Percentiles rank a stretch among this genome's conserved stretches.
Evolutionary conservation across 1,139 yeast species (phyloP).

Genomic region (Taiozyma onychis): DNA sequence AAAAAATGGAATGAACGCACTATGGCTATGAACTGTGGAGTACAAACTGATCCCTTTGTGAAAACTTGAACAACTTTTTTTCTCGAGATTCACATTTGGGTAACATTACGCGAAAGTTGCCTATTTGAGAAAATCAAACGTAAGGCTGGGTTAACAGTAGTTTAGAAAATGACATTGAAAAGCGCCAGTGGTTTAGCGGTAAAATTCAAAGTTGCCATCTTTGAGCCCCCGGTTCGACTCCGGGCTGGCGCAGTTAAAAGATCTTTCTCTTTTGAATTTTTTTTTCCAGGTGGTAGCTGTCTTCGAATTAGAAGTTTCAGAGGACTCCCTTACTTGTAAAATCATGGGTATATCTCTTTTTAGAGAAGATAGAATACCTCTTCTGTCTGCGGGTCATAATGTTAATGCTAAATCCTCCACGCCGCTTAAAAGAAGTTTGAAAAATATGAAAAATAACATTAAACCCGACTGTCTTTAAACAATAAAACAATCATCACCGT

Average conservation of each 20-base stretch:
- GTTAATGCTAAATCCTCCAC: too few species aligned
- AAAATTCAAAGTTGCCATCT: constrained; percentile 49
- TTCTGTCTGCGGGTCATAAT: too few species aligned
- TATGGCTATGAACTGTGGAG: not conserved
- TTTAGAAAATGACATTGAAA: not conserved
- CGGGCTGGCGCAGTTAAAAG: constrained; percentile 38
- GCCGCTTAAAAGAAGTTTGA: too few species aligned
- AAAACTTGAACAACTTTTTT: not conserved
- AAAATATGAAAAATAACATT: not conserved
- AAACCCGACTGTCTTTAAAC: not conserved
- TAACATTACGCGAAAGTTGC: not conserved
- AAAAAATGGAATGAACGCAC: not conserved
- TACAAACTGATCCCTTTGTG: not conserved
- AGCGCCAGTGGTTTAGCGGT: constrained; percentile 47
- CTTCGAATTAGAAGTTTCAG: too few species aligned
- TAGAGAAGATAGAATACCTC: too few species aligned
- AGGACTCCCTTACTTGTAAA: too few species aligned
- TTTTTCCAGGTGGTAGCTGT: not conserved
- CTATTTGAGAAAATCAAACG: not conserved
- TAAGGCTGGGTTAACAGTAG: not conserved
- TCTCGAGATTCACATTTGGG: not conserved
- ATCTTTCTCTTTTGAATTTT: not conserved
- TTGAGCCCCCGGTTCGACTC: constrained; percentile 52
- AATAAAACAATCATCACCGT: not conserved
- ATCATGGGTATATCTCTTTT: too few species aligned